Base-by-base conservation (phyloP, 768 basidiomycete genomes). In the Trametes maxima region DNA sequence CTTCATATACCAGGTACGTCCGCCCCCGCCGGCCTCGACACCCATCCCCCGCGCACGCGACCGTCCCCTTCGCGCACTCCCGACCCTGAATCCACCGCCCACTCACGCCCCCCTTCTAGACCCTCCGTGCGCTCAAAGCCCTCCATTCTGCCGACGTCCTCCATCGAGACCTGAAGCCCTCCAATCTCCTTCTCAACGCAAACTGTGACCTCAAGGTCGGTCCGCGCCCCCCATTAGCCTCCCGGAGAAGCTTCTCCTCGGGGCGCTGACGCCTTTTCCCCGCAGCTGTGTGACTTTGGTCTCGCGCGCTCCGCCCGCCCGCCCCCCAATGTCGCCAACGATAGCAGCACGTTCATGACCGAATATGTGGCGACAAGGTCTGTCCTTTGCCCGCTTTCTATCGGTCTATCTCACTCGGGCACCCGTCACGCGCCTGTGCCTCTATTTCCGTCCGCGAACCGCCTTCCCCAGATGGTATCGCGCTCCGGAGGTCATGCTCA, bases 401-500 rank as follows among this genome's bases (percentile, higher is more conserved):
- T 22, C 35, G 56, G 25, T 25, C 36, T 57, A 54, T 33, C 60
- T 45, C 24, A 49, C 17, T n/a, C 22, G 17, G 13, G 16, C 25
- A 13, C 21, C 28, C 33, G 40, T 48, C 17, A 61, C 48, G 43
- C 56, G 40, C 45, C 36, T n/a, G 43, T 50, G 40, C 45, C 48
- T 22, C 54, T 62, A 45, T 57, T 51, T 56, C 35, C 22, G 47
- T 51, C 35, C 22, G n/a, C 2, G 8, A 25, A 24, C 24, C 21
- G 16, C 16, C 24, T 16, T 24, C 12, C 40, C 37, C 51, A 88
- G 94, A 70, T 98, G 96, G 96, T 98, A 98, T 72, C 87, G 96
- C 33, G 96, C 96, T 0, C 96, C 96, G 0, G 96, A 98, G 73
- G 92, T 98, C 63, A 98, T 98, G 96, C 82, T 98, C 37, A 96